phyloP scores from a whole-genome alignment of 345 rosid species.

The Populus ilicifolia region DNA sequence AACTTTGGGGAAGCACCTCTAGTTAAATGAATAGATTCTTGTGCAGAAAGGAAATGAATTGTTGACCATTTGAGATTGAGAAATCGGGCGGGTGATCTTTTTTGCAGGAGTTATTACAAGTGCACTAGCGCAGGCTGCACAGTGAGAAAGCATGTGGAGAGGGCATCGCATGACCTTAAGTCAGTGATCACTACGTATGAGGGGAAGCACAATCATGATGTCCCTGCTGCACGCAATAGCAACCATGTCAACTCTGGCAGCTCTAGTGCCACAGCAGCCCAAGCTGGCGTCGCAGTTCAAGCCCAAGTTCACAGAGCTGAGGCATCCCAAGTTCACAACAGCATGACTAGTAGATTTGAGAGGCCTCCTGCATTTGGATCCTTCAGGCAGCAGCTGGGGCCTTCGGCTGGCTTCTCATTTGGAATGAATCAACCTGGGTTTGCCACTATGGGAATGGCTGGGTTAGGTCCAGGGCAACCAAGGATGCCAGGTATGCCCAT shows the following conservation, averaged over 20 bases:
- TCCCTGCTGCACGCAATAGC: slow-evolving; percentile 53
- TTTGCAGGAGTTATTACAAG: slow-evolving; percentile 89
- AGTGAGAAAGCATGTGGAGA: slow-evolving; percentile 94
- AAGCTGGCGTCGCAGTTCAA: slow-evolving; percentile 33
- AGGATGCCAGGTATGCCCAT: slow-evolving; percentile 54
- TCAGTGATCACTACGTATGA: slow-evolving; percentile 95
- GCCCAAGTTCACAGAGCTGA: slow-evolving; percentile 51
- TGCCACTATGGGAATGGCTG: slow-evolving; percentile 64
- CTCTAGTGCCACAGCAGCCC: slow-evolving; percentile 3
- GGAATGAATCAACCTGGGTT: slow-evolving; percentile 57
- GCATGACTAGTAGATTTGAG: slow-evolving; percentile 59
- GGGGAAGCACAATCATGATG: slow-evolving; percentile 98
- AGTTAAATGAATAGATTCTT: not conserved
- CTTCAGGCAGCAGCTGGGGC: slow-evolving; percentile 65
- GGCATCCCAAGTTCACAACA: slow-evolving; percentile 52
- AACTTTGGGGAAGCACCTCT: not conserved
- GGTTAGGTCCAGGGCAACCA: slow-evolving; percentile 55
- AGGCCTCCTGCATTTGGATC: slow-evolving; percentile 50
- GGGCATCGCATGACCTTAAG: slow-evolving; percentile 96
- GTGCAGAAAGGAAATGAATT: not conserved
- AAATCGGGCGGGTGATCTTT: not conserved
- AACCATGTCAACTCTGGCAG: slow-evolving; percentile 24
- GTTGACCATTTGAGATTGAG: not conserved
- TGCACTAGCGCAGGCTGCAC: slow-evolving; percentile 92
- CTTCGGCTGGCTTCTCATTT: slow-evolving; percentile 58